Percentiles rank a stretch among this genome's conserved stretches.
Evolutionary conservation across 139 green algal species (phyloP).

Genomic region (Auxenochlorella pyrenoidosa): DNA sequence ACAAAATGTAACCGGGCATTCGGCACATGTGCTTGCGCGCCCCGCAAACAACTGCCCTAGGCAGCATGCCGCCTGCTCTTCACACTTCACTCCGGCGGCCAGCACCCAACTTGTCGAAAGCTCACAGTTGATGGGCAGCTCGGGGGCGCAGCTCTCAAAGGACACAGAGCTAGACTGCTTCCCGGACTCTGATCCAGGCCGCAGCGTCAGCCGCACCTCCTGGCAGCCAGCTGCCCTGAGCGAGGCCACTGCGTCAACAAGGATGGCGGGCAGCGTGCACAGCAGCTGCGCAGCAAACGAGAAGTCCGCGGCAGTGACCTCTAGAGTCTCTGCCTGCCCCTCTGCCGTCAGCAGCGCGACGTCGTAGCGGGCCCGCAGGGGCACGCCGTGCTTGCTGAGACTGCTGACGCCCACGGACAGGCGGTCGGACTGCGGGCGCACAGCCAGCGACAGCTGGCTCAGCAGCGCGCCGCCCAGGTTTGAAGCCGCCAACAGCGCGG

Average conservation of each 20-base stretch:
- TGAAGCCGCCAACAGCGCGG: not conserved
- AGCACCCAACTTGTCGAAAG: too few relatives aligned
- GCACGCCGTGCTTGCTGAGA: not conserved
- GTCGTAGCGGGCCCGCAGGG: not conserved
- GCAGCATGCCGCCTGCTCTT: too few relatives aligned
- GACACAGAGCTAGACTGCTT: not conserved
- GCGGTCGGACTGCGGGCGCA: not conserved
- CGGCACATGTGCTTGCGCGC: too few relatives aligned
- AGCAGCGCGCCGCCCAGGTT: not conserved
- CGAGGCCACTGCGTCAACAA: not conserved
- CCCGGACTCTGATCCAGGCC: too few relatives aligned
- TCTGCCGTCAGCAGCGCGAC: not conserved
- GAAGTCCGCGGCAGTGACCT: not conserved
- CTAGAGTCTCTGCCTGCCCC: not conserved
- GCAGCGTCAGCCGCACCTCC: not conserved
- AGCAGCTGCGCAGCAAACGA: not conserved
- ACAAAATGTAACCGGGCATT: too few relatives aligned
- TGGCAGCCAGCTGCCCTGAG: not conserved
- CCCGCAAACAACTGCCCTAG: too few relatives aligned
- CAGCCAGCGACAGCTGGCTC: not conserved
- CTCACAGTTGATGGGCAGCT: slow-evolving; percentile 1
- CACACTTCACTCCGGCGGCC: too few relatives aligned
- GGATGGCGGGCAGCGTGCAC: not conserved
- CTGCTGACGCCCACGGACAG: not conserved
- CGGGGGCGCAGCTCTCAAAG: not conserved